Evolutionary conservation across 73 alveolate species (phyloP).

Genomic region (Stentor coeruleus): DNA sequence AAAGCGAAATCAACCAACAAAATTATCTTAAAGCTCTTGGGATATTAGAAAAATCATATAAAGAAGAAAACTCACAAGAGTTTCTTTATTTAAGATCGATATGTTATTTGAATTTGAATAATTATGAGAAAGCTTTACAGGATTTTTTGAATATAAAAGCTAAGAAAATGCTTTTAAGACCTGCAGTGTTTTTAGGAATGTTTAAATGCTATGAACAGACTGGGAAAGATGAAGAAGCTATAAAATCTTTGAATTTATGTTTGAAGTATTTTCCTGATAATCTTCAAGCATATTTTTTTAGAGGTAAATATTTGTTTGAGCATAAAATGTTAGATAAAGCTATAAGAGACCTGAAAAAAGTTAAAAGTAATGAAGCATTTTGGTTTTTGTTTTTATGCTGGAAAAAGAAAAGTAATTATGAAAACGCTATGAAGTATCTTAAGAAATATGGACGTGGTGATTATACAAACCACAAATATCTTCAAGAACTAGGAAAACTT

Average conservation of each 20-base stretch:
- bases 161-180: no score
- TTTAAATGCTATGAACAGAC: not conserved
- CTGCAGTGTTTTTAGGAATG: no score
- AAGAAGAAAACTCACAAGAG: no score
- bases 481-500: not conserved
- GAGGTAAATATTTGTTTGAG: not conserved
- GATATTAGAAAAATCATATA: no score
- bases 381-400: not conserved
- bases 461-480: no score
- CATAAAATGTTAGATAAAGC: slow-evolving; percentile 8
- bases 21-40: no score
- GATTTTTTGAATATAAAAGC: no score
- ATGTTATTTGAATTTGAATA: no score
- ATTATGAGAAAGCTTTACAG: no score
- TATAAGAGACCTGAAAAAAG: not conserved
- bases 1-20: no score
- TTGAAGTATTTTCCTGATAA: not conserved
- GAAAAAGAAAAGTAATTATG: not conserved
- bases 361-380: not conserved
- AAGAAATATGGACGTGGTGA: not conserved
- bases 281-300: not conserved
- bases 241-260: not conserved
- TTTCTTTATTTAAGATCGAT: no score
- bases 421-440: not conserved
- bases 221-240: not conserved